Base-by-base conservation (phyloP, 495 filamentous ascomycete genomes). In the Podospora tetraspora region DNA sequence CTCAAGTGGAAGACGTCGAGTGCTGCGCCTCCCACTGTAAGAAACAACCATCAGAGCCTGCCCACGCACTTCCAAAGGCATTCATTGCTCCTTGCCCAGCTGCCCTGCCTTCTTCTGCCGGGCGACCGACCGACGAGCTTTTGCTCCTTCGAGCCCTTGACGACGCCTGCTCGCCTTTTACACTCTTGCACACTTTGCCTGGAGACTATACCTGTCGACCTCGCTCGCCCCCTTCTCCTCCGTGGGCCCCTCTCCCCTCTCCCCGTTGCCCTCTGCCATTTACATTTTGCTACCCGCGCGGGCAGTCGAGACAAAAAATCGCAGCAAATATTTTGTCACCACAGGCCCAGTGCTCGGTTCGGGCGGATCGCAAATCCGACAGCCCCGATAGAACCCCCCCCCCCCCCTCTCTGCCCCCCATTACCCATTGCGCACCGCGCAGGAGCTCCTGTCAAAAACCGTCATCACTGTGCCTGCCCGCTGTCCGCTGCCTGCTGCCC, bases 391-490 rank as follows among this genome's bases (percentile, higher is more conserved):
- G 43, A 52, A n/a, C 16, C 43, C 43, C 43, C 43, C 43, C 5
- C 16, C 16, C 6, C 2, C 4, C 37, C 37, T 4, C 32, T 10
- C 11, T 37, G 3, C 32, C 37, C 37, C 37, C 13, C 16, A 52
- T 43, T 43, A 43, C 37, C 37, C 16, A 60, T 66, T 61, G 64
- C 64, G 64, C 64, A 66, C 61, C 3, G 43, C 62, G 43, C 24
- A 66, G 56, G 68, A 69, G 62, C 68, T 69, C 67, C 52, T 64
- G 57, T 58, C 62, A 61, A 62, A 66, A 62, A 24, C 62, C 63
- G 23, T 58, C 62, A 27, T 66, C 57, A 62, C 56, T 59, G 63
- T 59, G 59, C 63, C 57, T 69, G 61, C 57, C 63, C 57, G 59
- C 59, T 52, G 19, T 30, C 63, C 57, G 59, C 59, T 52, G 19